Evolutionary conservation across 495 filamentous ascomycete species (phyloP), one percentile per base, ranked within the genome.

Genomic region (Gamarada debralockiae): DNA sequence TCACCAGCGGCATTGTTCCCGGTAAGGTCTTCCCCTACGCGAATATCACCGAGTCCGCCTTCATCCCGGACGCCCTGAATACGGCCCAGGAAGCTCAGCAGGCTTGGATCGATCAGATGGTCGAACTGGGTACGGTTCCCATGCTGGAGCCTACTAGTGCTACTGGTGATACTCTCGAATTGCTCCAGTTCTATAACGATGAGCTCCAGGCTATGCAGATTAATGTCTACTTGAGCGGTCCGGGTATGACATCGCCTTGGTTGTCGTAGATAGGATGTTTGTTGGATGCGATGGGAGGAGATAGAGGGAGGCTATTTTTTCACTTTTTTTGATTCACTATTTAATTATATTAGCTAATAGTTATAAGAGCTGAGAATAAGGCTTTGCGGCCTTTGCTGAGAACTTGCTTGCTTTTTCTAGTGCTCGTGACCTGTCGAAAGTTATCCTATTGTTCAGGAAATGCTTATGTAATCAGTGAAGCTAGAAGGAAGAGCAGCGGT

Each of bases 131-230:
- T 47, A 47, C 44, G 7, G 27, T 31, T 12, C 44, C 44, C 9
- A 12, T 47, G 44, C 27, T 47, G 44, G 7, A 12, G 7, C 44
- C 44, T 18, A 47, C 15, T 2, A 24, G 15, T 14, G 44, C 44
- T 18, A 47, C 44, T 8, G 44, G 44, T 47, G 44, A 47, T 18
- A 47, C 44, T 17, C 44, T 47, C 44, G 44, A 47, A 33, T 12
- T 47, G 44, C 44, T 47, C 44, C 44, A 47, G 44, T 47, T 14
- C 44, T 47, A 47, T 17, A 47, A 47, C 44, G 44, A 31, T 18
- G 27, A 47, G 44, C 44, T 47, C 44, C 44, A 47, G 44, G 44
- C 44, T 47, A 47, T 47, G 44, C 44, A 47, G 44, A 47, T 47
- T 18, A 47, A 47, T 47, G 44, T 47, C 44, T 47, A 31, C 44